phyloP scores from a whole-genome alignment of 1,284 basidiomycete genomes.

The Fomitopsis pinicola region DNA sequence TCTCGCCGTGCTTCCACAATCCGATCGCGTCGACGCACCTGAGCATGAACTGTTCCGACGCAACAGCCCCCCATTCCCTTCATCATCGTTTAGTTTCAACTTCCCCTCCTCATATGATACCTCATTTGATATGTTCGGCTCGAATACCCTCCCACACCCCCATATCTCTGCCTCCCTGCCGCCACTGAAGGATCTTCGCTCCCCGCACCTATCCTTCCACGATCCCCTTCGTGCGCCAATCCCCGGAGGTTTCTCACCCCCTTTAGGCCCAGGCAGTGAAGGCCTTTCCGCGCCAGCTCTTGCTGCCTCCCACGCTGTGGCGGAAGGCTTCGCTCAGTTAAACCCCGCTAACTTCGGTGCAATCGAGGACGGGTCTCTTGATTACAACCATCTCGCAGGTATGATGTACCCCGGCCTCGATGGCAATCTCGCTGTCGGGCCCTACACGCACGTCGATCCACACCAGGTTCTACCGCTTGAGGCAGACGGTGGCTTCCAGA shows the following conservation, averaged over 20 bases:
- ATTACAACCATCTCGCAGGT: conserved; percentile 61
- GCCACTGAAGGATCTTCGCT: conserved; percentile 17
- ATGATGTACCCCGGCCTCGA: conserved; percentile 56
- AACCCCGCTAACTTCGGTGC: conserved; percentile 44
- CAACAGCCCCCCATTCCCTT: conserved; percentile 57
- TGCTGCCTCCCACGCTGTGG: conserved; percentile 59
- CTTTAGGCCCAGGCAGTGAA: conserved; percentile 27
- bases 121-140: conserved; percentile 50
- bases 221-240: conserved; percentile 29
- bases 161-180: conserved; percentile 19
- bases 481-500: conserved; percentile 38
- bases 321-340: conserved; percentile 64
- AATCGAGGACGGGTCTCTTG: conserved; percentile 48
- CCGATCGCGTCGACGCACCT: conserved; percentile 16
- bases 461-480: conserved; percentile 71
- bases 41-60: conserved; percentile 23
- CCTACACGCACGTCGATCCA: conserved; percentile 85
- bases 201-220: conserved; percentile 26
- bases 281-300: conserved; percentile 61
- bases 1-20: conserved; percentile 39
- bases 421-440: conserved; percentile 24
- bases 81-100: conserved; percentile 74
- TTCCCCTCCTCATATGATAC: conserved; percentile 61
- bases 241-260: conserved; percentile 23
- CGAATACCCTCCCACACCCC: conserved; percentile 10